phyloP scores from a whole-genome alignment of 257 asterid species.

The Nicotiana tabacum region DNA sequence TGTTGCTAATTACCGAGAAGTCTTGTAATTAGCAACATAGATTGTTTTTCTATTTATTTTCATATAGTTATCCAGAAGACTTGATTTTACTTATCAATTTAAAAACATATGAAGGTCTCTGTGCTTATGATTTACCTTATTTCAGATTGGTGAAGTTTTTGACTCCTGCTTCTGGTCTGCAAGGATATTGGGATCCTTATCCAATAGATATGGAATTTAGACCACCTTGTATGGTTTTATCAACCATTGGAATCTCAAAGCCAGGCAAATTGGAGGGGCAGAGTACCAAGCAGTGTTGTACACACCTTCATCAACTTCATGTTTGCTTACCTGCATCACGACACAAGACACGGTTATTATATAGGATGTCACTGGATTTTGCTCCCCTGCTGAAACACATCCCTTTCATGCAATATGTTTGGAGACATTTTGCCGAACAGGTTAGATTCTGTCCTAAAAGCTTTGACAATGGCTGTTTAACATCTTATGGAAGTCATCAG shows the following conservation, averaged over 20 bases:
- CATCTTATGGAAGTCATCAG: not conserved
- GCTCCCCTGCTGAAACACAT: slow-evolving; percentile 78
- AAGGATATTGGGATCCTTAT: slow-evolving; percentile 97
- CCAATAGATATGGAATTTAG: slow-evolving; percentile 94
- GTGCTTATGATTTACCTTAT: not conserved
- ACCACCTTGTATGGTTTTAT: slow-evolving; percentile 87
- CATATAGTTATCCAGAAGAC: not conserved
- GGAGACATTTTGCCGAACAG: slow-evolving; percentile 94
- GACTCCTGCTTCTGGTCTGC: slow-evolving; percentile 71
- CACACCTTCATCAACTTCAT: slow-evolving; percentile 95
- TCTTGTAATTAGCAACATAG: not conserved
- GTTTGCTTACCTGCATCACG: slow-evolving; percentile 89
- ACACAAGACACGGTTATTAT: slow-evolving; percentile 73
- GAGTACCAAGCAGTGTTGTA: slow-evolving; percentile 63
- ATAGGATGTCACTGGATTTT: slow-evolving; percentile 96
- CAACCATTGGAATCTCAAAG: slow-evolving; percentile 91
- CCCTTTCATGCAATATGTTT: slow-evolving; percentile 72
- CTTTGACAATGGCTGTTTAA: not conserved
- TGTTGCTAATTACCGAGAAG: not conserved
- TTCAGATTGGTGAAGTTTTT: slow-evolving; percentile 87
- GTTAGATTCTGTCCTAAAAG: slow-evolving; percentile 22
- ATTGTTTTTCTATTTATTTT: not conserved
- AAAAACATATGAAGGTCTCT: not conserved
- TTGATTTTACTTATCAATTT: not conserved
- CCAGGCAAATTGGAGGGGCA: slow-evolving; percentile 88